A percentile compares a stretch with the other conserved stretches of the same genome.
phyloP scores from a whole-genome alignment of 176 grass and related monocot species.

The Poa annua region DNA sequence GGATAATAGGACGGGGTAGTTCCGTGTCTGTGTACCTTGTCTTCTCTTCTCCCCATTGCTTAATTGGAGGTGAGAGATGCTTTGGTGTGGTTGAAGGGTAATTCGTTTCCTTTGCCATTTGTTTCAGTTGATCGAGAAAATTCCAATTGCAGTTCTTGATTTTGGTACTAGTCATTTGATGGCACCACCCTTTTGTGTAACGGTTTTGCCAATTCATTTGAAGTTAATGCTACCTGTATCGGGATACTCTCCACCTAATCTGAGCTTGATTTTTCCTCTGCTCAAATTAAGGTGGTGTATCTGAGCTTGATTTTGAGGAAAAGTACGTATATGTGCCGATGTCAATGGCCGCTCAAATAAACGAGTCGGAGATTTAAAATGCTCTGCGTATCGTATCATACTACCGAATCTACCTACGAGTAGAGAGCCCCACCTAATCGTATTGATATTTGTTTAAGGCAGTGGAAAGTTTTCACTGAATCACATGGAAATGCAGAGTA shows the following conservation, averaged over 20 bases:
- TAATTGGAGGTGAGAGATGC: constrained; percentile 12
- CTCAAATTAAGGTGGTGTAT: too few species aligned
- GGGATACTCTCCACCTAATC: too few species aligned
- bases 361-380: background rate
- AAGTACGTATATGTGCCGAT: background rate
- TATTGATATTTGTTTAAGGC: background rate
- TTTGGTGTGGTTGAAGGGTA: background rate
- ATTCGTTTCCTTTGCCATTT: background rate
- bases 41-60: background rate
- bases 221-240: too few species aligned
- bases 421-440: background rate
- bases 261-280: too few species aligned
- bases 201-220: too few species aligned
- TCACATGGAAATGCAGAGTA: background rate
- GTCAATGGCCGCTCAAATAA: background rate
- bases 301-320: background rate
- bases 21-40: background rate
- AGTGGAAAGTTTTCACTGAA: background rate
- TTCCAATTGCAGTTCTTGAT: background rate
- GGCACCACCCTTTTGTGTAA: too few species aligned
- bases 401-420: background rate
- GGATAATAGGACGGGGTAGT: constrained; percentile 2
- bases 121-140: background rate
- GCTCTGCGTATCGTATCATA: background rate
- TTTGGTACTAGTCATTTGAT: background rate